Conservation (phyloP, 768 basidiomycete species). For the Rhodocollybia butyracea region DNA sequence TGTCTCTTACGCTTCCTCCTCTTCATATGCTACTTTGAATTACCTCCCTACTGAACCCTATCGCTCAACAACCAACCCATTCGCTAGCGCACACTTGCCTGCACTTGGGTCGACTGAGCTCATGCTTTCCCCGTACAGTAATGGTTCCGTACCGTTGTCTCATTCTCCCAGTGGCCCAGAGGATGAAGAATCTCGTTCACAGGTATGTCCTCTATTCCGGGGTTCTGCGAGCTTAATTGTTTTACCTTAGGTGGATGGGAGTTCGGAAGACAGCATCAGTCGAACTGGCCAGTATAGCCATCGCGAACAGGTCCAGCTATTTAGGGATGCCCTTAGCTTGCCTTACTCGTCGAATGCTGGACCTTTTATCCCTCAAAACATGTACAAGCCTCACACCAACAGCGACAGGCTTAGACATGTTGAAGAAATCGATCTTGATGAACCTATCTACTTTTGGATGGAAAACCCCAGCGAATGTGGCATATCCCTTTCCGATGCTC, state of each 20-base stretch:
- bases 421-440: constrained; percentile 60
- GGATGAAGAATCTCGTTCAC: constrained; percentile 1
- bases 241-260: not conserved
- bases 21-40: not conserved
- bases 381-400: constrained; percentile 75
- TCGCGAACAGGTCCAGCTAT: constrained; percentile 39
- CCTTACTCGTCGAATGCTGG: constrained; percentile 32
- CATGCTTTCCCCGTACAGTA: constrained; percentile 13
- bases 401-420: constrained; percentile 78
- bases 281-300: not conserved
- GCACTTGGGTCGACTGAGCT: constrained; percentile 13
- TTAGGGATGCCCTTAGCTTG: constrained; percentile 37
- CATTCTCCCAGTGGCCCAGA: constrained; percentile 13
- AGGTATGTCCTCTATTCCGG: no score
- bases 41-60: constrained; percentile 1
- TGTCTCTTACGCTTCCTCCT: not conserved
- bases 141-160: not conserved
- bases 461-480: constrained; percentile 55
- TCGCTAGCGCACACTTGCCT: constrained; percentile 5
- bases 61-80: not conserved
- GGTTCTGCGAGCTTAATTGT: not conserved
- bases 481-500: constrained; percentile 59
- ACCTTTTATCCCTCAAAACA: constrained; percentile 64
- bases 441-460: constrained; percentile 61
- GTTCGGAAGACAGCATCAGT: not conserved